These are phyloP conservation scores for Halophytophthora polymorphica DNA, from an alignment of 352 stramenopile species.

Conservation along the genomic window DNA sequence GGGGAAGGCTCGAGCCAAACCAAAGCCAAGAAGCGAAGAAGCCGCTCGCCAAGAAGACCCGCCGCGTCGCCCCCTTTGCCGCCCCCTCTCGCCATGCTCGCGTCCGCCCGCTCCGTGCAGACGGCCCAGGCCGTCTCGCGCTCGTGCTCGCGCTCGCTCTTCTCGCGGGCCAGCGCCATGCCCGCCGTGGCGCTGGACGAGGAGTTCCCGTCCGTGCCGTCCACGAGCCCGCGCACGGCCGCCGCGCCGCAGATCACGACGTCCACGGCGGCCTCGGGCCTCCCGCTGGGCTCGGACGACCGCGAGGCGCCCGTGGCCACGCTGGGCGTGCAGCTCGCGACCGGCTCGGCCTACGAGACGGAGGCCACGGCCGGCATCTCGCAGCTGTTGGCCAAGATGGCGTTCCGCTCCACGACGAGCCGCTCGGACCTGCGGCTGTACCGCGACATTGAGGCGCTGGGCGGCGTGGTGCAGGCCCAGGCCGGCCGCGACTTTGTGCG, in stretches of 20 bases:
- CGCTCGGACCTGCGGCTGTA: conserved; percentile 81
- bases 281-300: conserved; percentile 65
- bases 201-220: conserved; percentile 56
- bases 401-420: conserved; percentile 68
- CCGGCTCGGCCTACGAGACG: conserved; percentile 59
- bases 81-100: conserved; percentile 19
- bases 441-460: conserved; percentile 80
- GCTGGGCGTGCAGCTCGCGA: conserved; percentile 60
- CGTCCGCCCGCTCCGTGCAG: conserved; percentile 32
- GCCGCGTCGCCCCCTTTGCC: conserved; percentile 1
- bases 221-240: conserved; percentile 25
- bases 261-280: conserved; percentile 43
- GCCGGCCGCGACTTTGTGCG: conserved; percentile 73
- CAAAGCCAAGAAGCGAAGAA: conserved; percentile 1
- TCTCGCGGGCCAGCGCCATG: conserved; percentile 56
- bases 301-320: conserved; percentile 44
- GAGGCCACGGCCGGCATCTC: conserved; percentile 71
- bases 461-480: conserved; percentile 54
- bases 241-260: conserved; percentile 29
- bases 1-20: neutral
- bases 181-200: conserved; percentile 55
- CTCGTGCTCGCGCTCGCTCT: conserved; percentile 53
- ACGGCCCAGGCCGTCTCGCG: conserved; percentile 7
- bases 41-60: neutral
- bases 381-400: conserved; percentile 82